Evolutionary conservation across 495 filamentous ascomycete species (phyloP).

Genomic region (Margaritispora aquatica): DNA sequence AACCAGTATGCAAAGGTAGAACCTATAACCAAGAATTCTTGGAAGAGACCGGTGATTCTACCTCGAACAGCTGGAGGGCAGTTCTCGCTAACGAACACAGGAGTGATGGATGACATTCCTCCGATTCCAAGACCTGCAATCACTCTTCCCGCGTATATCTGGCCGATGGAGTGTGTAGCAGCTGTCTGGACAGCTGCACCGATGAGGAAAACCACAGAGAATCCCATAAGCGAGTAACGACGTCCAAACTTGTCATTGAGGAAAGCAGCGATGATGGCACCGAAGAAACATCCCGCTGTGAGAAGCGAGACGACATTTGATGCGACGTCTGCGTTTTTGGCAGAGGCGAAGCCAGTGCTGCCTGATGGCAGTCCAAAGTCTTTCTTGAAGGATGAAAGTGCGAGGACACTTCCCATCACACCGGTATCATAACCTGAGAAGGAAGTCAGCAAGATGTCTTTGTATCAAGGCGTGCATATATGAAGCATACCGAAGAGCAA

Average conservation of each 20-base stretch:
- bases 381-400: conserved; percentile 46
- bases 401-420: conserved; percentile 52
- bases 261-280: conserved; percentile 16
- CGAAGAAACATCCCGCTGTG: conserved; percentile 35
- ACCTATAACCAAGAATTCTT: conserved; percentile 29
- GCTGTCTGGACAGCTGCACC: conserved; percentile 34
- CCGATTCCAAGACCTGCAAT: conserved; percentile 52
- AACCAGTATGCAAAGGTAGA: conserved; percentile 47
- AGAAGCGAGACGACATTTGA: conserved; percentile 57
- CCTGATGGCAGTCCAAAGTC: conserved; percentile 36
- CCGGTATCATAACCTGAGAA: conserved; percentile 45
- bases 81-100: conserved; percentile 40
- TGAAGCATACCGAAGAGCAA: conserved; percentile 43
- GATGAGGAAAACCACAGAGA: conserved; percentile 32
- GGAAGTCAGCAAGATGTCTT: background rate
- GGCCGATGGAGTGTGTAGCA: conserved; percentile 28
- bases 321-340: conserved; percentile 37
- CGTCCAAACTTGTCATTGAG: conserved; percentile 33
- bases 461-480: background rate
- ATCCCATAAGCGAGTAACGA: conserved; percentile 30
- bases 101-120: conserved; percentile 44
- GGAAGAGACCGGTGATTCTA: conserved; percentile 34
- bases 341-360: conserved; percentile 21
- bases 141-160: conserved; percentile 37
- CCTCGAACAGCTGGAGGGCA: conserved; percentile 48